Base-by-base conservation (phyloP, 108 stramenopile species). In the Nitzschia sp. region DNA sequence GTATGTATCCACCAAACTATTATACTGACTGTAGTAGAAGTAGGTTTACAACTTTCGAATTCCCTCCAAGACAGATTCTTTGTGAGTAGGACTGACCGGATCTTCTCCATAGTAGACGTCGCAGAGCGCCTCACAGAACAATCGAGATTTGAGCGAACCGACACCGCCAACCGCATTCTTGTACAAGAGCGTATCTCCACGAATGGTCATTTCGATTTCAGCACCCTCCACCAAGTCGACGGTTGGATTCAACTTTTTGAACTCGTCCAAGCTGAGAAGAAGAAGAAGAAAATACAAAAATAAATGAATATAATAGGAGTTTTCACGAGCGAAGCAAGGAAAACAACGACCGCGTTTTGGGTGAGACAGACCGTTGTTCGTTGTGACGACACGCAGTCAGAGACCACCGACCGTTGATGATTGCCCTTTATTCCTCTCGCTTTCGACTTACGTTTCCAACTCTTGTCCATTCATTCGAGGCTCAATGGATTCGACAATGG, bases 191-290 rank as follows among this genome's bases (percentile, higher is more conserved):
- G 78, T 81, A 71, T 92, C 86, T 4, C 94, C 94, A 2, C 89
- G 84, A 58, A 95, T 89, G 1, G 94, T 95, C 89, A 95, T 90
- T 63, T 88, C 87, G 74, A 95, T 88, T 62, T 92, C 94, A 3
- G 88, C 87, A 31, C 93, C 93, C 64, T 92, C 75, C 25, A 89
- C 64, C 65, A 95, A 69, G 62, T 95, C 91, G n/a, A 91, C 87
- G 0, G 72, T 68, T 32, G 91, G 94, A 66, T 87, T 92, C 25
- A 95, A 46, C 61, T 85, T 87, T 70, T 87, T 87, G 76, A 95
- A 95, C 45, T 91, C 89, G 8, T 91, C 94, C 19, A 95, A 68
- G 25, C 75, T 76, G n/a, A 15, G 23, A 26, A 52, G 34, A 46
- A 11, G 15, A 35, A 50, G 55, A 50, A 1, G 45, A 15, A 52